Evolutionary conservation across 164 flowering plant genomes (phyloP), one percentile per base, ranked within the genome.

Genomic region (Vitis rupestris): DNA sequence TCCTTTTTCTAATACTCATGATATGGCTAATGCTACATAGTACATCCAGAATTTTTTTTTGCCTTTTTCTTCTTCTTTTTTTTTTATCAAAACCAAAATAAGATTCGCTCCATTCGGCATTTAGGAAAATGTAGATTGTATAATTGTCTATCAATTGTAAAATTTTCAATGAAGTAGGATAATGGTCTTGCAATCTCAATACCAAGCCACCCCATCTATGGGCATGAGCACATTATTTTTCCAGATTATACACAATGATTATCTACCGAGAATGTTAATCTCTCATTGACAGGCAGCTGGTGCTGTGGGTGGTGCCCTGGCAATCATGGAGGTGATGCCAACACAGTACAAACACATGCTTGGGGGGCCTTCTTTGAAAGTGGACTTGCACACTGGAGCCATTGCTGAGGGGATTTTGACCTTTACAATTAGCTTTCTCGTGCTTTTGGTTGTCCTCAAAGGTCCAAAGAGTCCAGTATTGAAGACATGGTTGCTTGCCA

Each of bases 371-470:
- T 81, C 85, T 12, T 60, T 92, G 77, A 84, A 90, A 71, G 97
- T 92, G 12, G 96, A 89, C 70, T 44, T 83, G 76, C 96, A 92
- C 53, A 89, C 89, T 9, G 96, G 96, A 66, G 97, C 96, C 30
- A 75, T 88, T 65, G 97, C 96, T 10, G 96, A 92, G 79, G 96
- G 92, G n/a, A 76, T 90, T 11, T 78, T 93, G 81, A 90, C 96
- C 61, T 89, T 90, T 69, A 0, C 76, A 9, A 89, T 90, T 58
- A 88, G 81, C 57, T 86, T 90, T 65, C 79, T 76, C 47, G 89
- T 90, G 53, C 87, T 93, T 50, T 54, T 75, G 15, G 84, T 93
- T 44, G 17, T 90, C 29, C 67, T 93, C 19, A 86, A 58, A 64
- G 96, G 96, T 50, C 97, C 94, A 29, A 76, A 68, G 0, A 88